Conservation (phyloP, 1,284 basidiomycete genomes). For the Sparassis latifolia region DNA sequence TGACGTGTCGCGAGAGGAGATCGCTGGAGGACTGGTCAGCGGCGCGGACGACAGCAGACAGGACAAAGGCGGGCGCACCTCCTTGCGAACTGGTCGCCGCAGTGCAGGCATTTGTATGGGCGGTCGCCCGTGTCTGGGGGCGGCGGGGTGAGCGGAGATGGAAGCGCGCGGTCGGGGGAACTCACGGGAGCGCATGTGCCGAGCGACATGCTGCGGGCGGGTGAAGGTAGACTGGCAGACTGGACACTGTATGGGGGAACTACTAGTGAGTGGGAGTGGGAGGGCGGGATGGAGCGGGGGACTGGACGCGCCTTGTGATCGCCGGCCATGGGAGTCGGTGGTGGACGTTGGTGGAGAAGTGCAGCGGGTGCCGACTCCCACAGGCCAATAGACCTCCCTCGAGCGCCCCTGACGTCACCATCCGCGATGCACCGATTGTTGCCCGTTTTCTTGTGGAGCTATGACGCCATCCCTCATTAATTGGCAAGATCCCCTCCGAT, state of each 20-base stretch:
- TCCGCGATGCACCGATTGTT: not conserved
- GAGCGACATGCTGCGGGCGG: constrained; percentile 82
- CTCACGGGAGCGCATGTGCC: constrained; percentile 86
- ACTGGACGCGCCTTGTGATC: constrained; percentile 29
- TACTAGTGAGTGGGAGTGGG: constrained; percentile 8
- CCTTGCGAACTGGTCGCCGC: constrained; percentile 84
- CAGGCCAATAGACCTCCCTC: not conserved
- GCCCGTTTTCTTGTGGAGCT: constrained; percentile 1
- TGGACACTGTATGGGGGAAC: constrained; percentile 42
- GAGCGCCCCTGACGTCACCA: constrained; percentile 3
- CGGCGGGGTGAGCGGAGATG: constrained; percentile 11
- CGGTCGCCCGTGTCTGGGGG: constrained; percentile 81
- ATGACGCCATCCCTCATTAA: constrained; percentile 9
- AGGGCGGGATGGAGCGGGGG: constrained; percentile 5
- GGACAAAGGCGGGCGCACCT: constrained; percentile 42
- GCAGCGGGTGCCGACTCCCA: not conserved
- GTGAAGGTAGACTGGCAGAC: constrained; percentile 87
- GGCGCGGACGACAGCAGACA: not conserved
- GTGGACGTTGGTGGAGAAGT: constrained; percentile 6
- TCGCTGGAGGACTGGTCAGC: constrained; percentile 42
- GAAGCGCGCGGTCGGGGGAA: constrained; percentile 20
- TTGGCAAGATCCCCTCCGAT: too few species aligned
- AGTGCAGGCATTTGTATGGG: constrained; percentile 85
- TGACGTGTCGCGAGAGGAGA: constrained; percentile 81
- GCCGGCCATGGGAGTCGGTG: constrained; percentile 25